Percentiles rank a stretch among this genome's conserved stretches.
Conservation (phyloP, 2,329 filamentous ascomycete species). For the Talaromyces rugulosus region DNA sequence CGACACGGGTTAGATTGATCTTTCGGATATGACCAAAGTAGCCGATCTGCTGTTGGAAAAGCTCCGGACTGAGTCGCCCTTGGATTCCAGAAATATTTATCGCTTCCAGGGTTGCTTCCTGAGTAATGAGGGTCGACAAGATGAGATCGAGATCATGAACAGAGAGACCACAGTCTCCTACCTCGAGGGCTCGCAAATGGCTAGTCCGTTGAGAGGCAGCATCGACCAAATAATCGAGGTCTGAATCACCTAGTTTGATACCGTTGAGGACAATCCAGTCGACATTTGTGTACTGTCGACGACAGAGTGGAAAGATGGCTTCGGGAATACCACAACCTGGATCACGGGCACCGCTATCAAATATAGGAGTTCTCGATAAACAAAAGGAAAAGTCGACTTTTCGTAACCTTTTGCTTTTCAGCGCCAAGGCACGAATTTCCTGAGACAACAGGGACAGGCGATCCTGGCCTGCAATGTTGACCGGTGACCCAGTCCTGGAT, state of each 20-base stretch:
- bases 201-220: conserved; percentile 63
- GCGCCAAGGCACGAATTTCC: conserved; percentile 62
- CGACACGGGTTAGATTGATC: conserved; percentile 62
- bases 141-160: conserved; percentile 53
- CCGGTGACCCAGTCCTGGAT: conserved; percentile 55
- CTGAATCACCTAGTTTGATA: conserved; percentile 65
- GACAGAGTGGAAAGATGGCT: conserved; percentile 64
- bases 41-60: conserved; percentile 63
- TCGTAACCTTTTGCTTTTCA: conserved; percentile 61
- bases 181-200: conserved; percentile 63
- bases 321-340: conserved; percentile 66
- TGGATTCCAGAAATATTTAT: conserved; percentile 65
- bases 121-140: conserved; percentile 59
- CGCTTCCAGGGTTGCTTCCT: conserved; percentile 63
- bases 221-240: conserved; percentile 62
- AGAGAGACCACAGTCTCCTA: conserved; percentile 58
- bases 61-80: conserved; percentile 59
- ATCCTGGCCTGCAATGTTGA: conserved; percentile 51
- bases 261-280: conserved; percentile 68
- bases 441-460: conserved; percentile 60
- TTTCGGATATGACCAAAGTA: conserved; percentile 64
- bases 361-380: conserved; percentile 53
- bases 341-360: conserved; percentile 49
- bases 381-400: conserved; percentile 63
- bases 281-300: conserved; percentile 63